These are phyloP conservation scores for Cyclotella atomus DNA, from an alignment of 108 stramenopile genomes.

Conservation along the genomic window DNA sequence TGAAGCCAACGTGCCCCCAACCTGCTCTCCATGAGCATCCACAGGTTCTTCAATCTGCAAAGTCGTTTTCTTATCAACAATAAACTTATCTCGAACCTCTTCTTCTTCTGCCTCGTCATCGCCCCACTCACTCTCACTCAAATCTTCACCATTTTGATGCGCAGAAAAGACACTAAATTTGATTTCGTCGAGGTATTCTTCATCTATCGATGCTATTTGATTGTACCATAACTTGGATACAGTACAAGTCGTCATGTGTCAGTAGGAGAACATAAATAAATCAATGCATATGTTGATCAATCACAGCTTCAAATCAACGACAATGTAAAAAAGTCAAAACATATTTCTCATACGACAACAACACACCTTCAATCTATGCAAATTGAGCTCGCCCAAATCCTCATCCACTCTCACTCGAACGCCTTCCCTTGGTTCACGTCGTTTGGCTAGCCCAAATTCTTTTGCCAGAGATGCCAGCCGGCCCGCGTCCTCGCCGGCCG, in stretches of 20 bases:
- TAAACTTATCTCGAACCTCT: neutral
- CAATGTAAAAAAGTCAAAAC: too few species aligned
- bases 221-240: neutral
- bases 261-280: too few species aligned
- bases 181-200: slow-evolving; percentile 16
- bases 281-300: too few species aligned
- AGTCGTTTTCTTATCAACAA: neutral
- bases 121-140: slow-evolving; percentile 14
- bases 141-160: neutral
- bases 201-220: neutral
- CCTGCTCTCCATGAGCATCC: slow-evolving; percentile 41
- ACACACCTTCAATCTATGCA: slow-evolving; percentile 16
- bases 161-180: slow-evolving; percentile 13
- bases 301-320: too few species aligned
- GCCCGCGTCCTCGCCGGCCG: slow-evolving; percentile 65
- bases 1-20: slow-evolving; percentile 54
- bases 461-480: slow-evolving; percentile 59
- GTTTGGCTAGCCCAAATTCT: slow-evolving; percentile 57
- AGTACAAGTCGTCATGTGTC: neutral
- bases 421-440: slow-evolving; percentile 40
- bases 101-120: slow-evolving; percentile 31
- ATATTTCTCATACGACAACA: neutral
- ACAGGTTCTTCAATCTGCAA: neutral
- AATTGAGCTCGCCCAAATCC: slow-evolving; percentile 13
- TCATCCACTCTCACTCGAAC: slow-evolving; percentile 37